A percentile compares a stretch with the other conserved stretches of the same genome.
Evolutionary conservation across 2,329 filamentous ascomycete species (phyloP).

Genomic region (Penicillium polonicum): DNA sequence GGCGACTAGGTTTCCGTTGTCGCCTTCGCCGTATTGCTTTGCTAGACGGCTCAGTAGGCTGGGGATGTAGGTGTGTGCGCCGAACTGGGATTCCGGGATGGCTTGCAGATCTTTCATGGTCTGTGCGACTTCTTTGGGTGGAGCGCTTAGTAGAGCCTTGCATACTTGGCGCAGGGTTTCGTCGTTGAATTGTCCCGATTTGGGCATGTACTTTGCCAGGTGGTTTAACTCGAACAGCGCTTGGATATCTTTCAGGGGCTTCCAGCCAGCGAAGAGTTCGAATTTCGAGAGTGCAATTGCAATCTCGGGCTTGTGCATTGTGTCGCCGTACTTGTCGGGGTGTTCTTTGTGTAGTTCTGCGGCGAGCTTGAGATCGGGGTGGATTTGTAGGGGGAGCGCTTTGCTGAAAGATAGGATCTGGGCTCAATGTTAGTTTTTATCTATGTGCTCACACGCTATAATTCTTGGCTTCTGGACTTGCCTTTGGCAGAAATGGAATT

Average conservation of each 20-base stretch:
- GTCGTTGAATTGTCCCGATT: conserved; percentile 53
- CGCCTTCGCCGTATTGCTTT: conserved; percentile 61
- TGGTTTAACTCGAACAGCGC: conserved; percentile 56
- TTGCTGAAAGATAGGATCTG: conserved; percentile 71
- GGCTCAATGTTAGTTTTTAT: background rate
- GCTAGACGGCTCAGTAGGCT: conserved; percentile 64
- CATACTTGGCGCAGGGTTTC: conserved; percentile 59
- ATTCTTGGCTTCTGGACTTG: conserved; percentile 21
- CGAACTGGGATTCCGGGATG: conserved; percentile 51
- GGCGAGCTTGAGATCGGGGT: conserved; percentile 69
- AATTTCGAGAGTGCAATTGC: conserved; percentile 69
- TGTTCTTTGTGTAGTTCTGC: conserved; percentile 62
- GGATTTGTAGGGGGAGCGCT: conserved; percentile 71
- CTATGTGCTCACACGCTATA: background rate
- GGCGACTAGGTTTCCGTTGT: conserved; percentile 68
- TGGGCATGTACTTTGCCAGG: conserved; percentile 55
- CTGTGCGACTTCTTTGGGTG: conserved; percentile 53
- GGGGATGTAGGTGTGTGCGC: conserved; percentile 58
- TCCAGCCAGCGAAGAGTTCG: conserved; percentile 75
- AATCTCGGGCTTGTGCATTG: conserved; percentile 79
- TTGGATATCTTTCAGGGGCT: conserved; percentile 61
- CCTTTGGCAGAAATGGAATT: conserved; percentile 72
- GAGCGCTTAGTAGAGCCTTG: conserved; percentile 52
- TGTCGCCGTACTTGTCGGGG: conserved; percentile 65
- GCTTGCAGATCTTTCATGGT: conserved; percentile 54